Percentiles rank a stretch among this genome's conserved stretches.
These are phyloP conservation scores for Galeopsis tetrahit DNA, from an alignment of 257 asterid genomes.

Conservation along the genomic window DNA sequence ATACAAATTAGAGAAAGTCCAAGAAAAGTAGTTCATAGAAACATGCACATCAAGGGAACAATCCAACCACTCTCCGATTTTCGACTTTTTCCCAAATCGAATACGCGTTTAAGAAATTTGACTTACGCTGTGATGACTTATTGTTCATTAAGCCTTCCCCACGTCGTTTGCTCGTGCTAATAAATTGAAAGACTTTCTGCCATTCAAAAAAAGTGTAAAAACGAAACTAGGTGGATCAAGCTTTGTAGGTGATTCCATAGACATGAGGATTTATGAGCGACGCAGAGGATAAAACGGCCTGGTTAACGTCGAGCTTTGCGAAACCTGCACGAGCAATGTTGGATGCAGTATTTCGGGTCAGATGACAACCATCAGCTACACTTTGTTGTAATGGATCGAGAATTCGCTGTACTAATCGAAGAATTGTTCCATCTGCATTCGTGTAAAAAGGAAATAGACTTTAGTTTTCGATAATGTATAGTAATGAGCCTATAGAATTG, in stretches of 20 bases:
- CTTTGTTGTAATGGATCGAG: constrained; percentile 86
- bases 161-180: too few relatives aligned
- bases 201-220: too few relatives aligned
- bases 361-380: constrained; percentile 82
- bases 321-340: constrained; percentile 64
- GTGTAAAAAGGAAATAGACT: constrained; percentile 1
- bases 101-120: not conserved
- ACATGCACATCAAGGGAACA: constrained; percentile 8
- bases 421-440: constrained; percentile 78
- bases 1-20: constrained; percentile 2
- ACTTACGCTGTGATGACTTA: not conserved
- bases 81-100: not conserved
- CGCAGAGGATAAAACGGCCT: constrained; percentile 57
- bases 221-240: not conserved
- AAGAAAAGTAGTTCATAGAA: constrained; percentile 20
- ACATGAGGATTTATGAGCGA: constrained; percentile 67
- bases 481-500: not conserved
- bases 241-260: constrained; percentile 68
- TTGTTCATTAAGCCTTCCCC: too few relatives aligned
- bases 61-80: constrained; percentile 28
- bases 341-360: constrained; percentile 62
- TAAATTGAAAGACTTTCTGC: too few relatives aligned
- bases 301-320: constrained; percentile 50
- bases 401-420: constrained; percentile 59
- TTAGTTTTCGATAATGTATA: not conserved